A percentile compares a stretch with the other conserved stretches of the same genome.
phyloP scores from a whole-genome alignment of 768 basidiomycete genomes.

The Pleurotus ostreatus region DNA sequence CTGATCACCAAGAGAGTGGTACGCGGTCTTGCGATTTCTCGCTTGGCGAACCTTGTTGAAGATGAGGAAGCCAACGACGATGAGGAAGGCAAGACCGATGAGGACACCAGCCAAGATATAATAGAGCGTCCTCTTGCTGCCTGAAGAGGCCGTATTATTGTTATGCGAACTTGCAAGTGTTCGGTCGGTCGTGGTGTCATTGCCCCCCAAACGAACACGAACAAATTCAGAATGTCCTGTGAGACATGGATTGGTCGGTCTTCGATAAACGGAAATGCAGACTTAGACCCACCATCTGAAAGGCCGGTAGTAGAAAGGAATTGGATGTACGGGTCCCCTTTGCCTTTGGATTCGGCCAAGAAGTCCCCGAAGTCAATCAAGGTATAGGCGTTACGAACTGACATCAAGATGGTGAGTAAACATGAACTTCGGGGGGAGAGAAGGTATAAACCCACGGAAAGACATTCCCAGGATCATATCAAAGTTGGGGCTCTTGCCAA shows the following conservation, averaged over 20 bases:
- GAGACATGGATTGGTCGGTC: neutral
- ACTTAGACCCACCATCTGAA: neutral
- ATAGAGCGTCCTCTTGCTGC: neutral
- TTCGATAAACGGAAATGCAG: neutral
- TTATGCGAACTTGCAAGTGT: neutral
- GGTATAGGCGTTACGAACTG: constrained; percentile 12
- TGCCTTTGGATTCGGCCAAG: constrained; percentile 7
- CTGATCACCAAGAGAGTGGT: neutral
- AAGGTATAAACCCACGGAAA: constrained; percentile 8
- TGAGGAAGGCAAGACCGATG: neutral
- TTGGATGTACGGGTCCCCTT: constrained; percentile 10
- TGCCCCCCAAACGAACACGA: neutral
- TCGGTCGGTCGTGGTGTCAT: constrained; percentile 2
- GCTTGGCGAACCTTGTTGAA: neutral
- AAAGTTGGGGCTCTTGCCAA: constrained; percentile 27
- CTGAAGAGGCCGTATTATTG: neutral
- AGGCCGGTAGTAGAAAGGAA: constrained; percentile 9
- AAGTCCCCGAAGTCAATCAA: constrained; percentile 13
- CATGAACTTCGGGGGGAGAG: neutral
- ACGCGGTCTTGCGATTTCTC: neutral
- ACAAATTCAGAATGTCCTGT: constrained; percentile 4
- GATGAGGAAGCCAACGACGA: neutral
- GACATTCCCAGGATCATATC: constrained; percentile 12
- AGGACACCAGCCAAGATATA: constrained; percentile 4
- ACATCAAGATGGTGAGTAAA: neutral